Base-by-base conservation (phyloP, 805 yeast genomes). In the Zygotorulaspora sp. region DNA sequence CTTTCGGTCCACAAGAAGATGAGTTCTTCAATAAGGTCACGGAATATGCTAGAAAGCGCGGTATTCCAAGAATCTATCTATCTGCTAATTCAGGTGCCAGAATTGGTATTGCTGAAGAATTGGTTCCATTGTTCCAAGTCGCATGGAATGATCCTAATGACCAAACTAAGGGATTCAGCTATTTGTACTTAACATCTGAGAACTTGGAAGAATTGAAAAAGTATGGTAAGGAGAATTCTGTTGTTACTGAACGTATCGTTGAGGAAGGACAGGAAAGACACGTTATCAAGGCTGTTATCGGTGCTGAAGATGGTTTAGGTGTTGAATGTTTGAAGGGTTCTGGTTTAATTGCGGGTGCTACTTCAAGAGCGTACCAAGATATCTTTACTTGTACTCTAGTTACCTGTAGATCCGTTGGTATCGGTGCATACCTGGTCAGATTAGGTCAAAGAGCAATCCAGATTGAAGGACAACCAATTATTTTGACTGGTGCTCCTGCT, bases 21-120 rank as follows among this genome's bases (percentile, higher is more conserved):
- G 72, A 70, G 40, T 92, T 81, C 71, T 92, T 92, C 75, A 77
- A 85, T 71, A 80, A 82, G 61, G 95, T 89, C 48, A 92, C 98
- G 23, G 94, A 88, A 57, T 75, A 80, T 51, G 96, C 97, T 22
- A 78, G 96, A 68, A 72, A 77, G 58, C 74, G 80, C 49, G 98
- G 98, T 44, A 80, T 92, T 52, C 99, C 99, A 58, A 76, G 99
- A 69, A 77, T 92, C 40, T 92, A 92, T 67, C 72, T 92, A 52
- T 86, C 97, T 53, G 99, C 98, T 19, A 92, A 92, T 75, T 89
- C 97, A 44, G 99, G 99, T 73, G 99, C 99, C 32, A 80, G 99
- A 72, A 85, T 92, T 48, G 98, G 98, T 59, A 78, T 92, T 62
- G 98, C 99, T 18, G 97, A 92, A 53, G 99, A 92, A 66, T 73